These are phyloP conservation scores for Microbotryum intermedium DNA, from an alignment of 1,284 basidiomycete species.

Conservation along the genomic window DNA sequence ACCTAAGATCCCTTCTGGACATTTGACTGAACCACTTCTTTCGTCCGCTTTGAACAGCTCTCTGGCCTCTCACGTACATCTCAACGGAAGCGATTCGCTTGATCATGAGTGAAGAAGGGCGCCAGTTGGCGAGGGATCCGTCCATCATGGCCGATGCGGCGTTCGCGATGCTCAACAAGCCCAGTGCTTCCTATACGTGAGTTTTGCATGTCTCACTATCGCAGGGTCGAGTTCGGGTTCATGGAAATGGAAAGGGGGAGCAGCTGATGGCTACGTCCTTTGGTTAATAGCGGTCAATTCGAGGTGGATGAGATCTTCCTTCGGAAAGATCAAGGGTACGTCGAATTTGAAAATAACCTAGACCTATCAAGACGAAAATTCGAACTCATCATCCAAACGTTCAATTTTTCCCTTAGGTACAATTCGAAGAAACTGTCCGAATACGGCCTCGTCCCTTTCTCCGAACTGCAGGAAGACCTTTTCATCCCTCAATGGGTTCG, in stretches of 20 bases:
- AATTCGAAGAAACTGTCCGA: slow-evolving; percentile 24
- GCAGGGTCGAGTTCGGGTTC: no score
- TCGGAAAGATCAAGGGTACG: slow-evolving; percentile 23
- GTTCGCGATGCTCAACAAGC: slow-evolving; percentile 32
- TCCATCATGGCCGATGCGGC: slow-evolving; percentile 36
- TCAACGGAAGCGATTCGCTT: slow-evolving; percentile 15
- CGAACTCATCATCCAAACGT: neutral
- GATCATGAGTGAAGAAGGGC: slow-evolving; percentile 28
- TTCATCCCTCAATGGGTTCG: slow-evolving; percentile 35
- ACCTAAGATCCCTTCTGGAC: slow-evolving; percentile 29
- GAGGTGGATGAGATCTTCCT: slow-evolving; percentile 38
- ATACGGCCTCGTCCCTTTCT: slow-evolving; percentile 26
- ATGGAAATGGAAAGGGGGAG: no score
- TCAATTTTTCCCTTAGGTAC: slow-evolving; percentile 12
- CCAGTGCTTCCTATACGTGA: slow-evolving; percentile 20
- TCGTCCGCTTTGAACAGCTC: neutral
- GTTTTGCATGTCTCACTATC: neutral
- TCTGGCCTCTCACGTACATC: slow-evolving; percentile 18
- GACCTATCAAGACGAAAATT: neutral
- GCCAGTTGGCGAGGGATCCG: slow-evolving; percentile 31
- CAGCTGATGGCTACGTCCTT: neutral
- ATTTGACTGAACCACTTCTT: neutral
- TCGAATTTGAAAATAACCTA: no score
- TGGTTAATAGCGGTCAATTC: slow-evolving; percentile 26
- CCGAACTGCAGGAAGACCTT: slow-evolving; percentile 34